Evolutionary conservation across 495 filamentous ascomycete species (phyloP).

Genomic region (Recurvomyces mirabilis): DNA sequence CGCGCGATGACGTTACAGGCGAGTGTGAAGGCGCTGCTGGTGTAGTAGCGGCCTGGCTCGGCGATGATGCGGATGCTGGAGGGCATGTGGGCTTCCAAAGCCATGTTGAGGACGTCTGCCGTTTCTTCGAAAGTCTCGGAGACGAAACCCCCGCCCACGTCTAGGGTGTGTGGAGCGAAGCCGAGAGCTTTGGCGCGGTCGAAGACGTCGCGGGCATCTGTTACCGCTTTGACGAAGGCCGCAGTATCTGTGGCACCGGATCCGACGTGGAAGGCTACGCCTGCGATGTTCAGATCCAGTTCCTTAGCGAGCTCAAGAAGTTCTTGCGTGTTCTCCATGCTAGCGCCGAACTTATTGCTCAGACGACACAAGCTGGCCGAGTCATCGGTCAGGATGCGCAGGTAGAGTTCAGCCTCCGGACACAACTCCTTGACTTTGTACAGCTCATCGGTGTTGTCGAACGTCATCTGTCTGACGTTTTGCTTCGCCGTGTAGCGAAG

Average conservation of each 20-base stretch:
- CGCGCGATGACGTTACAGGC: conserved; percentile 94
- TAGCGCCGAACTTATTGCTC: conserved; percentile 93
- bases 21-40: conserved; percentile 81
- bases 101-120: conserved; percentile 65
- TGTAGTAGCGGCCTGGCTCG: conserved; percentile 93
- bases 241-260: conserved; percentile 85
- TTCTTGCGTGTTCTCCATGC: conserved; percentile 63
- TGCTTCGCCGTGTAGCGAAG: conserved; percentile 72
- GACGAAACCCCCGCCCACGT: conserved; percentile 90
- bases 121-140: conserved; percentile 83
- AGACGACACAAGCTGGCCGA: conserved; percentile 86
- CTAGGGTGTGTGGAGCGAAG: conserved; percentile 71
- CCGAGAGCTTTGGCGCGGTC: conserved; percentile 72
- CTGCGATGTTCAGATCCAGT: conserved; percentile 88
- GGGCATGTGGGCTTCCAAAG: conserved; percentile 80
- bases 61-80: conserved; percentile 79
- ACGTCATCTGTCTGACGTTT: conserved; percentile 96
- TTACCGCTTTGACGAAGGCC: conserved; percentile 80
- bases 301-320: conserved; percentile 73
- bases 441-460: conserved; percentile 95
- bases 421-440: conserved; percentile 91
- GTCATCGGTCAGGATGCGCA: conserved; percentile 93
- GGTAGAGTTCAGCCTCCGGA: conserved; percentile 78
- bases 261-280: conserved; percentile 95
- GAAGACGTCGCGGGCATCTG: conserved; percentile 80